A percentile compares a stretch with the other conserved stretches of the same genome.
Evolutionary conservation across 2,329 filamentous ascomycete genomes (phyloP).

Genomic region (Colletotrichum cordylinicola): DNA sequence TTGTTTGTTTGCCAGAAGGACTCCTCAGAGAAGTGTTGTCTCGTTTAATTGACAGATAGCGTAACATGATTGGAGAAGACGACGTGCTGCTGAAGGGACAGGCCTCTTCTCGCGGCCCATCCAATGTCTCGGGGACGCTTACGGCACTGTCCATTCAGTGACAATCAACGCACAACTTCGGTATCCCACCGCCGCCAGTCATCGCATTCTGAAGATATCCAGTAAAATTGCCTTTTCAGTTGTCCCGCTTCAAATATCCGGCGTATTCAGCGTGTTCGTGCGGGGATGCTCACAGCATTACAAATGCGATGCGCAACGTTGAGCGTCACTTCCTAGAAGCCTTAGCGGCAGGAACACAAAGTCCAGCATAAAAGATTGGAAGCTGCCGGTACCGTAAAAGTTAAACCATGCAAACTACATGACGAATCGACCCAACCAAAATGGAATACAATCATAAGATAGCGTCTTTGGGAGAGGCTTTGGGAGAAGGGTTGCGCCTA

Average conservation of each 20-base stretch:
- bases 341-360: neutral
- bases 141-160: neutral
- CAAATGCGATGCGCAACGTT: neutral
- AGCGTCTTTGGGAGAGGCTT: neutral
- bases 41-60: neutral
- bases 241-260: neutral
- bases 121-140: neutral
- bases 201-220: neutral
- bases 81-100: neutral
- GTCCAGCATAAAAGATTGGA: neutral
- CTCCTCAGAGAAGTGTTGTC: rapidly evolving
- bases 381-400: neutral
- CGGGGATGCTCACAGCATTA: neutral
- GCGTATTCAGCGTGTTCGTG: neutral
- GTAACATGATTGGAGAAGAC: neutral
- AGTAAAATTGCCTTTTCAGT: neutral
- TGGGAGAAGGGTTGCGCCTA: neutral
- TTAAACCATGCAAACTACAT: neutral
- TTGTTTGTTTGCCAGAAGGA: neutral
- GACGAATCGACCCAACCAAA: neutral
- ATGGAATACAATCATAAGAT: neutral
- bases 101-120: neutral
- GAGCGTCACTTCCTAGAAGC: neutral
- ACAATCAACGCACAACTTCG: neutral
- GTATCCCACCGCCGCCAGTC: neutral